Evolutionary conservation across 352 stramenopile species (phyloP), one percentile per base, ranked within the genome.

Genomic region (Phytophthora cajani): DNA sequence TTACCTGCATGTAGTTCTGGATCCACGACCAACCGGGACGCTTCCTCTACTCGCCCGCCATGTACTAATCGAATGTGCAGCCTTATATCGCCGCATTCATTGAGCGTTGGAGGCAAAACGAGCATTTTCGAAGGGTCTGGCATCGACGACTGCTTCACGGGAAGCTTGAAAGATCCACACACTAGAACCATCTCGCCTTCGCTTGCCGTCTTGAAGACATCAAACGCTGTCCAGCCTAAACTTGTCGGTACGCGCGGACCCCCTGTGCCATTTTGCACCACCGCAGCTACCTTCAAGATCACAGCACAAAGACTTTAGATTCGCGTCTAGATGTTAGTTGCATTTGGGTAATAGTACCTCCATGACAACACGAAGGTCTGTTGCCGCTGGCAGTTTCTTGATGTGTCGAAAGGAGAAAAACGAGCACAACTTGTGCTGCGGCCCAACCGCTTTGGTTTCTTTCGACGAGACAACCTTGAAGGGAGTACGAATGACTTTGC

Each of bases 171-270:
- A 36, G 53, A 72, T 1, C 82, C 80, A 21, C 55, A 54, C 23
- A 21, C 27, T 44, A 85, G 50, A 49, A 21, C 36, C 36, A 75
- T 17, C 3, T 71, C 66, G 27, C 47, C 50, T 11, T 58, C 36
- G 49, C 3, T 65, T 56, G 40, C 38, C 3, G 33, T 12, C 23
- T 49, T 61, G 53, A 90, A 90, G 0, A 87, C 42, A 1, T 79
- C 64, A 21, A 86, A 63, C 0, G 55, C 72, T 46, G 72, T 82
- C 82, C 82, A 88, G 17, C 79, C 82, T 32, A 88, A 52, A 46
- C 60, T 84, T n/a, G 49, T 74, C 40, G 70, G 52, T 25, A 59
- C 21, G 4, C 9, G 17, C 8, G 56, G 23, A 27, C 64, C 61
- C n/a, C 54, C 38, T 38, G 52, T 19, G 40, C 42, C 46, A 50